Base-by-base conservation (phyloP, 192 early-diverging fungal species). In the Coemansia sp. region DNA sequence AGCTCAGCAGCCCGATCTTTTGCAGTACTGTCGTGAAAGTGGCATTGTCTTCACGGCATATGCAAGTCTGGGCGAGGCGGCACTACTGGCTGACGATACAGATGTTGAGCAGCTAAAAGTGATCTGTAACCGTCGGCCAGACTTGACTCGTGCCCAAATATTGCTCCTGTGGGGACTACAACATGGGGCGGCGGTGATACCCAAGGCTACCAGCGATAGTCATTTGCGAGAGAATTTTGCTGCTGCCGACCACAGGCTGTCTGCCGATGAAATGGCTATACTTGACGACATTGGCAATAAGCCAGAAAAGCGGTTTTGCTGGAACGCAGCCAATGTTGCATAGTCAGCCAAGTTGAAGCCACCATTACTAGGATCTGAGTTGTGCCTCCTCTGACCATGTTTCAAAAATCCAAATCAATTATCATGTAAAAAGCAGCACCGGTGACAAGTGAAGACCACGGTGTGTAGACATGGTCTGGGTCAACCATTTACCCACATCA, bases 81-180 rank as follows among this genome's bases (percentile, higher is more conserved):
- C 51, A 5, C 42, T 82, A 19, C 61, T 78, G 15, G 22, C 62
- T 41, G 70, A 80, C 50, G 19, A 62, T 38, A 34, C 62, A 9
- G 59, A 34, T 7, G 2, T 83, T 0, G 55, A 67, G 9, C 65
- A 51, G 27, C 68, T 87, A 7, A 46, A 78, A 3, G 39, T 22
- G 0, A 62, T 85, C 31, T 61, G 65, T 0, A 41, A 65, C 20
- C 55, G 64, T 48, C 65, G 82, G 39, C 32, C 73, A 24, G 59
- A 74, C n/a, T 41, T 78, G 27, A 74, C 77, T 2, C 38, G 62
- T 12, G 87, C 87, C 6, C 78, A 86, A 60, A 77, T 89, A 3
- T 67, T 91, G 38, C 72, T 91, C 5, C 74, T 87, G 48, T 93
- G 89, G 89, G 89, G 85, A 12, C 70, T 91, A 9, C 88, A 91